A percentile compares a stretch with the other conserved stretches of the same genome.
Evolutionary conservation across 106 monocot species (phyloP).

Genomic region (Dioscorea alata): DNA sequence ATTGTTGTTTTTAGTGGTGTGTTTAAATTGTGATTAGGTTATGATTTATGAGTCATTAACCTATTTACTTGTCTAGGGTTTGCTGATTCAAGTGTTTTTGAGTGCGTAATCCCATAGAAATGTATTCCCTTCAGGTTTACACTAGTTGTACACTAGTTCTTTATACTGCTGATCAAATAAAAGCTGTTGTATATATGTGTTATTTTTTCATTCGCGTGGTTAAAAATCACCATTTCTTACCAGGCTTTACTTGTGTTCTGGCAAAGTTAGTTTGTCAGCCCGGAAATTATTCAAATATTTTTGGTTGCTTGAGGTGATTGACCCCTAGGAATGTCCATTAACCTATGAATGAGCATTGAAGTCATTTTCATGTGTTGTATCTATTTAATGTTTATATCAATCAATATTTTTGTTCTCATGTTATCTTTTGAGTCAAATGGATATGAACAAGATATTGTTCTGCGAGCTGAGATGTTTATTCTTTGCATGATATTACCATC

Average conservation of each 20-base stretch:
- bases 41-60: too few relatives aligned
- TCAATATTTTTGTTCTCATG: too few relatives aligned
- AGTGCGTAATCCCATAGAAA: constrained; percentile 1
- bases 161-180: constrained; percentile 4
- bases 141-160: constrained; percentile 7
- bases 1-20: too few relatives aligned
- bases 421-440: too few relatives aligned
- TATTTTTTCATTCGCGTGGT: neutral
- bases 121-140: neutral
- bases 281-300: neutral
- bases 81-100: constrained; percentile 17
- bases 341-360: neutral
- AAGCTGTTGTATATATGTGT: constrained; percentile 13
- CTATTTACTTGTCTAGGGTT: neutral
- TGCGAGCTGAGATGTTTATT: too few relatives aligned
- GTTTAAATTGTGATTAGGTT: too few relatives aligned
- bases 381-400: too few relatives aligned
- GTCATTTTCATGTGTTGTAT: too few relatives aligned
- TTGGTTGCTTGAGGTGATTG: neutral
- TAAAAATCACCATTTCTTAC: neutral
- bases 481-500: too few relatives aligned
- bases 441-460: too few relatives aligned
- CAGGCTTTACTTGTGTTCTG: neutral
- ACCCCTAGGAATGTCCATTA: neutral
- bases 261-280: neutral